Evolutionary conservation across 2,329 filamentous ascomycete species (phyloP), one percentile per base, ranked within the genome.

Genomic region (Hypocrella siamensis): DNA sequence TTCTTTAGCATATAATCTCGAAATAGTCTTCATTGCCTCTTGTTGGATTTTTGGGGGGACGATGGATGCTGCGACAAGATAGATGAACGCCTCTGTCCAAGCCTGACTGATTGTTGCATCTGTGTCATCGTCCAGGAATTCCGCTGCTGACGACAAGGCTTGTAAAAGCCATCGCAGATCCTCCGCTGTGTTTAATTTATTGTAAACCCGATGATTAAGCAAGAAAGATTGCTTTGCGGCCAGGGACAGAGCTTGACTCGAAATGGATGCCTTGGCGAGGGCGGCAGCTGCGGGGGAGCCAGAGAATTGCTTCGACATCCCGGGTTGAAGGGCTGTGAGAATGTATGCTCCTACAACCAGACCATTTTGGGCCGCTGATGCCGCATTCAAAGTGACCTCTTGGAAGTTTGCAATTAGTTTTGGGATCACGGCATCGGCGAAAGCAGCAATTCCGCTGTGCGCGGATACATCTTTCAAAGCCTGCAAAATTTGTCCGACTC

Each of bases 31-130:
- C 15, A 64, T 64, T 4, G 77, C 71, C 41, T 75, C 66, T 39
- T 75, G 74, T 35, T 79, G 75, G 30, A 80, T 59, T 24, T 61
- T 61, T 3, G 75, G 63, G 10, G 77, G 63, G 15, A 82, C 60
- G 10, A 53, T 60, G 11, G 70, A 57, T 2, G 77, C 74, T 28
- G 75, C 75, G 28, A 88, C 69, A 12, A 81, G 59, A 49, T 80
- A 92, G n/a, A 94, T 75, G 36, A 88, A 70, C 3, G 80, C 76
- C 45, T 93, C 81, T 11, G 81, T 76, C 90, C 88, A 98, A 12
- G 76, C 72, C 32, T 70, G 55, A 38, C 66, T 65, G n/a, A 70
- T 60, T 8, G 68, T 56, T 11, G 59, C 57, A 6, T 51, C 45
- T 4, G 59, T 50, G 10, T 63, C 57, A 18, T 67, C 60, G 10